Conservation (phyloP, 495 filamentous ascomycete species). For the Aspergillus asperescens region DNA sequence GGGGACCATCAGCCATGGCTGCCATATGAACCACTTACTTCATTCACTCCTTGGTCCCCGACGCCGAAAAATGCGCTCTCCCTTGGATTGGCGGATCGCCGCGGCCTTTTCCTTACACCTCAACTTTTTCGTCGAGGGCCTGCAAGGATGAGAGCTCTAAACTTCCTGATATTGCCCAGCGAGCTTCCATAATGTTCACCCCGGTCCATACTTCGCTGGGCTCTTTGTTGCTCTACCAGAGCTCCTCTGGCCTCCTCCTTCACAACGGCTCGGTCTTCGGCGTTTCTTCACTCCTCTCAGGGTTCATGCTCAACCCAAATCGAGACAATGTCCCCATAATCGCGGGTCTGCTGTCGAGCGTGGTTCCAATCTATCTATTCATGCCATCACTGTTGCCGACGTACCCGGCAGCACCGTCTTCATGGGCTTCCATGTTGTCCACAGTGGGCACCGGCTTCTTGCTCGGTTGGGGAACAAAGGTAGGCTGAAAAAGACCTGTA, state of each 20-base stretch:
- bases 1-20: constrained; percentile 16
- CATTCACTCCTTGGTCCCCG: constrained; percentile 10
- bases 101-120: neutral
- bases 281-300: constrained; percentile 47
- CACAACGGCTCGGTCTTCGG: constrained; percentile 52
- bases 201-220: constrained; percentile 52
- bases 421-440: constrained; percentile 29
- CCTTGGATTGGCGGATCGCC: neutral
- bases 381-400: constrained; percentile 42
- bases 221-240: constrained; percentile 50
- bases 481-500: constrained; percentile 16
- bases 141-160: neutral
- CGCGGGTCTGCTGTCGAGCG: constrained; percentile 42
- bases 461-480: constrained; percentile 55
- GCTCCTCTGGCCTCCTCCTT: constrained; percentile 48
- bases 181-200: constrained; percentile 46
- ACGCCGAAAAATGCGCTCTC: neutral
- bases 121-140: neutral
- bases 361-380: constrained; percentile 35
- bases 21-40: constrained; percentile 4
- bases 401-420: constrained; percentile 32
- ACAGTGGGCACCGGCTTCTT: constrained; percentile 43
- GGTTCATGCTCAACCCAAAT: constrained; percentile 32
- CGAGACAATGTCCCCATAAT: constrained; percentile 45
- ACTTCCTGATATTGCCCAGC: neutral